A percentile compares a stretch with the other conserved stretches of the same genome.
Evolutionary conservation across 345 rosid genomes (phyloP).

Genomic region (Rubroshorea leprosula): DNA sequence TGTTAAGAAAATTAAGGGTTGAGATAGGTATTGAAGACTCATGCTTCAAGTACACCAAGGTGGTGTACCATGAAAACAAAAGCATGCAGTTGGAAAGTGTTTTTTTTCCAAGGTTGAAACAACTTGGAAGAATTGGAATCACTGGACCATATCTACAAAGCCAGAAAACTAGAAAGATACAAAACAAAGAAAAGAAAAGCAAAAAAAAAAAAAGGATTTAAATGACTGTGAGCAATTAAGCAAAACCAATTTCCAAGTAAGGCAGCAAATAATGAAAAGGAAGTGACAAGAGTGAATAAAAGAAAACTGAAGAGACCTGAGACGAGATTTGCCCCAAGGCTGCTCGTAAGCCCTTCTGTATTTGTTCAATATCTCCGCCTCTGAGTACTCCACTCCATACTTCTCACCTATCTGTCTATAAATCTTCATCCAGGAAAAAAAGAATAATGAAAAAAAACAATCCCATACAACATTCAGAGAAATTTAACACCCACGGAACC

Average conservation of each 20-base stretch:
- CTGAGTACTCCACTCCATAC: constrained; percentile 86
- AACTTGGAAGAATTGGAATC: neutral
- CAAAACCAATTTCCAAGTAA: neutral
- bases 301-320: constrained; percentile 42
- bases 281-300: neutral
- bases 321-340: constrained; percentile 96
- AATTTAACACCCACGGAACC: constrained; percentile 5
- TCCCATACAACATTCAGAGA: neutral
- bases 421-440: constrained; percentile 37
- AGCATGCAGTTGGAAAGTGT: too few relatives aligned
- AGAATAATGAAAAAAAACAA: too few relatives aligned
- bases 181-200: neutral
- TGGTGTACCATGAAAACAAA: constrained; percentile 1
- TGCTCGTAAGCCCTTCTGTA: constrained; percentile 88
- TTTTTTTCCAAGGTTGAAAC: neutral
- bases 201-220: neutral
- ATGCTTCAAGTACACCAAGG: neutral
- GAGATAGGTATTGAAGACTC: neutral
- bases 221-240: neutral
- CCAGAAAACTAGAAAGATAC: neutral
- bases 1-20: neutral
- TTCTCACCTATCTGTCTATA: constrained; percentile 82
- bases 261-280: neutral
- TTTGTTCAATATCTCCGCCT: constrained; percentile 74
- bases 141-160: neutral